These are phyloP conservation scores for Glaciozyma martinii DNA, from an alignment of 768 basidiomycete species.

Conservation along the genomic window DNA sequence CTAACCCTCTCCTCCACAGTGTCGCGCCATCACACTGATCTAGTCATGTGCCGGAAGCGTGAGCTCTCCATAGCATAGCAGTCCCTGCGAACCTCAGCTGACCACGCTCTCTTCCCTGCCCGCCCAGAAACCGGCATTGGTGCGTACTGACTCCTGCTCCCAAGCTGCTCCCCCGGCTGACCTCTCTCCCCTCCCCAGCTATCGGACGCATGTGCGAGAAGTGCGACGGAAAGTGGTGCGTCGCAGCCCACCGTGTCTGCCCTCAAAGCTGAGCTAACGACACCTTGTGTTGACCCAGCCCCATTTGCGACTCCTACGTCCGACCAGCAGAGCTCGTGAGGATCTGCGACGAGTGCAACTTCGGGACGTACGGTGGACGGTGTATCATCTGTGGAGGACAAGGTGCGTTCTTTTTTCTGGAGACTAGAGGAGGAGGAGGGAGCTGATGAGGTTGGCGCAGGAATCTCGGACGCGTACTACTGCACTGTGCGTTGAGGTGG, in stretches of 20 bases:
- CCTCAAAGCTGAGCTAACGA: background rate
- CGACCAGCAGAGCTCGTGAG: slow-evolving; percentile 94
- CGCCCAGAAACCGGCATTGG: slow-evolving; percentile 74
- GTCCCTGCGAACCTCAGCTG: background rate
- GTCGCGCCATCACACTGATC: slow-evolving; percentile 92
- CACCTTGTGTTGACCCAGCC: slow-evolving; percentile 47
- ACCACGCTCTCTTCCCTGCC: background rate
- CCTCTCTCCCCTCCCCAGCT: slow-evolving; percentile 47
- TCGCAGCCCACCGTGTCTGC: slow-evolving; percentile 1
- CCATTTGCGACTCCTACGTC: slow-evolving; percentile 98
- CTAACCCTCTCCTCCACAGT: slow-evolving; percentile 40
- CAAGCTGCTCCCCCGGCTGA: too few relatives aligned
- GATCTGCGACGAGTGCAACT: slow-evolving; percentile 99
- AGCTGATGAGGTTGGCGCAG: slow-evolving; percentile 42
- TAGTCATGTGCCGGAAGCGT: slow-evolving; percentile 92
- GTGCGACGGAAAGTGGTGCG: slow-evolving; percentile 98
- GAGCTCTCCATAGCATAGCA: background rate
- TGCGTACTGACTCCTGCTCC: slow-evolving; percentile 40
- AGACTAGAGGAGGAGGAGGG: slow-evolving; percentile 1
- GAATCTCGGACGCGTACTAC: slow-evolving; percentile 98
- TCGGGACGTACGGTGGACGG: slow-evolving; percentile 91
- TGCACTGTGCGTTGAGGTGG: slow-evolving; percentile 78
- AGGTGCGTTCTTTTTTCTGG: slow-evolving; percentile 48
- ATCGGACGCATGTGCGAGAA: slow-evolving; percentile 98
- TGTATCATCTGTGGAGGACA: slow-evolving; percentile 97